A percentile compares a stretch with the other conserved stretches of the same genome.
Conservation (phyloP, 305 asterid genomes). For the Nicotiana rustica region DNA sequence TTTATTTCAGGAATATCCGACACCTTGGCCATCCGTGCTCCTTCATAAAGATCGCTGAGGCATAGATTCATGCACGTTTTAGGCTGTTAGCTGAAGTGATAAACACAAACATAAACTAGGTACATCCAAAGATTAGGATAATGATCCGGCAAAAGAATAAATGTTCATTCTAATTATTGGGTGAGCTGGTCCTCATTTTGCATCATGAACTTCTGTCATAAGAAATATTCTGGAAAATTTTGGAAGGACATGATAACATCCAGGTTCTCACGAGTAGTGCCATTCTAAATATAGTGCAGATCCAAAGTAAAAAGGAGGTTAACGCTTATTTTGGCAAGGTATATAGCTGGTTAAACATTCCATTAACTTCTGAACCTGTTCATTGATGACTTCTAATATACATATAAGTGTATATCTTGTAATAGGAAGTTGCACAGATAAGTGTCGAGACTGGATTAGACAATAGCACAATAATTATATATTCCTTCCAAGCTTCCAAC, state of each 20-base stretch:
- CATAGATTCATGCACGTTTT: constrained; percentile 34
- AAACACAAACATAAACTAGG: constrained; percentile 6
- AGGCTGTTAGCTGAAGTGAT: constrained; percentile 16
- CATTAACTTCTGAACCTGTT: constrained; percentile 13
- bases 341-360: neutral
- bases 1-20: constrained; percentile 74
- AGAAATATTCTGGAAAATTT: constrained; percentile 1
- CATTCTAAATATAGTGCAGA: neutral
- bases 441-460: neutral
- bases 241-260: constrained; percentile 28
- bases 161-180: neutral
- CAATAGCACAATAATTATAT: neutral
- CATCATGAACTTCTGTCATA: neutral
- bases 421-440: neutral
- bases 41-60: constrained; percentile 93
- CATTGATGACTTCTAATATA: constrained; percentile 23
- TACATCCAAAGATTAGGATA: neutral
- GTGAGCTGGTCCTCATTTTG: constrained; percentile 14
- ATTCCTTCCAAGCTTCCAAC: neutral
- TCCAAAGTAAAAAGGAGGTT: neutral
- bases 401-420: neutral
- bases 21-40: constrained; percentile 78
- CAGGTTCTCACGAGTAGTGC: constrained; percentile 26
- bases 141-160: neutral
- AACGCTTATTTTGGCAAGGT: neutral